These are phyloP conservation scores for Elsinoe ampelina DNA, from an alignment of 2,329 filamentous ascomycete species.

Conservation along the genomic window DNA sequence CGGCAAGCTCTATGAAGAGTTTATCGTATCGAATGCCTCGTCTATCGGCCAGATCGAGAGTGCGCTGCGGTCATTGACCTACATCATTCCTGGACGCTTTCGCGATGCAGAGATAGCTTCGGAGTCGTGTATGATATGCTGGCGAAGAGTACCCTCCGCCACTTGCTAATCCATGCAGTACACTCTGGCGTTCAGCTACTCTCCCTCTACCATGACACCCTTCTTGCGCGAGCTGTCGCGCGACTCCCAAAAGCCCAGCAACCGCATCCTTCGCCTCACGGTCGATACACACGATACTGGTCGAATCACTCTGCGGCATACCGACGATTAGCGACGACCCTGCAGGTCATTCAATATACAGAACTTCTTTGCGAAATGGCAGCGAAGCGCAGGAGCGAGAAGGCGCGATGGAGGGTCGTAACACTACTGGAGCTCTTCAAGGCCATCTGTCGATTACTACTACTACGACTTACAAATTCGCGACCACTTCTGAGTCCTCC, in stretches of 20 bases:
- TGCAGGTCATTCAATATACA: slow-evolving; percentile 90
- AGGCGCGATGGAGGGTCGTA: slow-evolving; percentile 74
- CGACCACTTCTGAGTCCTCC: slow-evolving; percentile 74
- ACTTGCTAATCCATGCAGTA: slow-evolving; percentile 32
- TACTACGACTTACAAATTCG: slow-evolving; percentile 74
- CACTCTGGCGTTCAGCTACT: slow-evolving; percentile 84
- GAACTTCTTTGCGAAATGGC: slow-evolving; percentile 97
- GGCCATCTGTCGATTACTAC: slow-evolving; percentile 68
- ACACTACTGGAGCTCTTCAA: slow-evolving; percentile 79
- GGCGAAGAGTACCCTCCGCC: too few species aligned
- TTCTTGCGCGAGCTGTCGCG: slow-evolving; percentile 59
- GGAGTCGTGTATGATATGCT: slow-evolving; percentile 58
- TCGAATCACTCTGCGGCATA: slow-evolving; percentile 58
- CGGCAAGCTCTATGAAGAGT: slow-evolving; percentile 62
- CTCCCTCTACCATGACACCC: slow-evolving; percentile 82
- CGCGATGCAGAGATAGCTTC: slow-evolving; percentile 91
- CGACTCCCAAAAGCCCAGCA: slow-evolving; percentile 44
- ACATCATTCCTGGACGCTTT: slow-evolving; percentile 88
- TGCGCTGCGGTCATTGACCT: slow-evolving; percentile 81
- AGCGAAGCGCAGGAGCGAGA: slow-evolving; percentile 75
- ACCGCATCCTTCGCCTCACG: slow-evolving; percentile 45
- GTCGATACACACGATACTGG: slow-evolving; percentile 57
- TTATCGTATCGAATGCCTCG: slow-evolving; percentile 89
- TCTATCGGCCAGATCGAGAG: slow-evolving; percentile 94
- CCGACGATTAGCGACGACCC: slow-evolving; percentile 65